These are phyloP conservation scores for Chytriomyces sp. DNA, from an alignment of 192 early-diverging fungal species.

Conservation along the genomic window DNA sequence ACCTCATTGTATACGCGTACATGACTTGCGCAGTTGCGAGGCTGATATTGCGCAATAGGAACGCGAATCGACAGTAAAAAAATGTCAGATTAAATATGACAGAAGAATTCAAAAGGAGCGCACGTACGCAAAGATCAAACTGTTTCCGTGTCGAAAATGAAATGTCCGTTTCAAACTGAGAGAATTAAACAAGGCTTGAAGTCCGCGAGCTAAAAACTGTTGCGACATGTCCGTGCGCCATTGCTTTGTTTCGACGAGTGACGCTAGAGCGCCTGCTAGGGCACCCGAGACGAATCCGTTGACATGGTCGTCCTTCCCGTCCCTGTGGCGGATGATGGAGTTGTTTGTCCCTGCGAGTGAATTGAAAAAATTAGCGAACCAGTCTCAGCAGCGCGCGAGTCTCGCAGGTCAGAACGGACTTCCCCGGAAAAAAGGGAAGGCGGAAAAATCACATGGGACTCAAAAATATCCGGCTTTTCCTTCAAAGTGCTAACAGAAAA, in stretches of 20 bases:
- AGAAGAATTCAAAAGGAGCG: background rate
- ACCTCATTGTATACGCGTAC: conserved; percentile 54
- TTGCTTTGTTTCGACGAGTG: conserved; percentile 47
- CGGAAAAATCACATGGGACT: no score
- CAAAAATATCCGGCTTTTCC: no score
- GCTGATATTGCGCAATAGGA: background rate
- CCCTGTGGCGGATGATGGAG: background rate
- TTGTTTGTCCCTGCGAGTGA: conserved; percentile 1
- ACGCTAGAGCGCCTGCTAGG: conserved; percentile 44
- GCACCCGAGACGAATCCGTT: conserved; percentile 47
- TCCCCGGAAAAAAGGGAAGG: no score
- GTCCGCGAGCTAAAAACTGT: conserved; percentile 35
- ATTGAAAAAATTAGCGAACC: background rate
- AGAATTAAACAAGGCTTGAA: conserved; percentile 43
- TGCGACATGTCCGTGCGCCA: conserved; percentile 52
- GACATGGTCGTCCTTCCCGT: conserved; percentile 34
- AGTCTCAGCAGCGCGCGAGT: background rate
- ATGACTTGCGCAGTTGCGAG: conserved; percentile 50
- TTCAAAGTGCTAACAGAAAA: background rate
- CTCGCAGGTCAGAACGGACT: no score
- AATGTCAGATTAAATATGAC: background rate
- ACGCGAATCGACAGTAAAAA: no score
- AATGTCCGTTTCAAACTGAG: conserved; percentile 44
- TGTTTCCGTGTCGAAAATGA: conserved; percentile 52
- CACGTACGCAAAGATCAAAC: conserved; percentile 45